phyloP scores from a whole-genome alignment of 1,139 yeast species.

The Hyphopichia wangnamkhiaoensis region DNA sequence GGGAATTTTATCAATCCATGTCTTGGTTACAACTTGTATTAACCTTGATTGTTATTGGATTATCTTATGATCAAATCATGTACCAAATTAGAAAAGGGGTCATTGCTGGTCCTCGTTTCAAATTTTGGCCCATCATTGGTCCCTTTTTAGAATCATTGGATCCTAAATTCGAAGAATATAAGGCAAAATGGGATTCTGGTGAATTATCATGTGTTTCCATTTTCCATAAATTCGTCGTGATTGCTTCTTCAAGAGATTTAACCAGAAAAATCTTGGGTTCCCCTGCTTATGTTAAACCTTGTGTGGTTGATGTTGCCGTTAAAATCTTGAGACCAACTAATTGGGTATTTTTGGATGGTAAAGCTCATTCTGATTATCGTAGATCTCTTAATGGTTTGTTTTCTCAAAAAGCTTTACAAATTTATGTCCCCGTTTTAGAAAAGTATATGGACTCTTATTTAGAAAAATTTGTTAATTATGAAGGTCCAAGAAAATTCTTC shows the following conservation, averaged over 20 bases:
- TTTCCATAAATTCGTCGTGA: slow-evolving; percentile 95
- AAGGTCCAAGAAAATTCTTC: slow-evolving; percentile 75
- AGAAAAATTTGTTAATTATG: slow-evolving; percentile 59
- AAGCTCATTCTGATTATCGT: slow-evolving; percentile 91
- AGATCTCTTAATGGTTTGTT: slow-evolving; percentile 87
- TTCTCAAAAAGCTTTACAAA: slow-evolving; percentile 77
- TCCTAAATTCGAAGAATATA: slow-evolving; percentile 93
- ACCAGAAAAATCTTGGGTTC: slow-evolving; percentile 86
- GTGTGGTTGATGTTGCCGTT: slow-evolving; percentile 95
- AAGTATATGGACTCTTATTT: slow-evolving; percentile 78
- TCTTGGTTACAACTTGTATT: slow-evolving; percentile 55
- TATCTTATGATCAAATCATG: slow-evolving; percentile 77
- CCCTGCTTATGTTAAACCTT: slow-evolving; percentile 88
- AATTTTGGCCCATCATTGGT: slow-evolving; percentile 93
- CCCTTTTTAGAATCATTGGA: slow-evolving; percentile 95
- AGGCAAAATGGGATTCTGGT: slow-evolving; percentile 93
- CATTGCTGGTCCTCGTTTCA: slow-evolving; percentile 86
- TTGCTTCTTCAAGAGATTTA: slow-evolving; percentile 87
- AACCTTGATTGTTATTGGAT: slow-evolving; percentile 49
- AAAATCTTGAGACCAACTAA: slow-evolving; percentile 91
- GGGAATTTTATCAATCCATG: slow-evolving; percentile 9
- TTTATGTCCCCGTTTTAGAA: slow-evolving; percentile 84
- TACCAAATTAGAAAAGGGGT: slow-evolving; percentile 80
- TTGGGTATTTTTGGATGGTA: slow-evolving; percentile 98
- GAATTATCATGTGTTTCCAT: slow-evolving; percentile 94